phyloP scores from a whole-genome alignment of 306 rosid species.

The Cucurbita pepo region DNA sequence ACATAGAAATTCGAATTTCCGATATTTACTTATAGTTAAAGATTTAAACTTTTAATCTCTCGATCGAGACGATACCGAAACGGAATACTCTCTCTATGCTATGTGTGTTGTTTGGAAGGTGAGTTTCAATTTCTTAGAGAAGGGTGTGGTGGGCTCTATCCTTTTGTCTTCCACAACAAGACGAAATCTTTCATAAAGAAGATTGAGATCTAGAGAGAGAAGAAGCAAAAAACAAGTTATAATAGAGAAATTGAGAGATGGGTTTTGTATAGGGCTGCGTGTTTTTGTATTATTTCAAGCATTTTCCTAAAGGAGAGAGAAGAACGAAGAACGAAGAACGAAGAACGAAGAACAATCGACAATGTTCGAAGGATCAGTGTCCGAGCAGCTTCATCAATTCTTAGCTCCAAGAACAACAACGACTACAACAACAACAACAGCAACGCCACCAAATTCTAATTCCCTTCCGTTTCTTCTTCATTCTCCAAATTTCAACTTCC shows the following conservation, averaged over 20 bases:
- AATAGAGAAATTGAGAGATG: constrained; percentile 10
- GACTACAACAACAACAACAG: constrained; percentile 14
- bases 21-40: too few relatives aligned
- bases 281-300: constrained; percentile 32
- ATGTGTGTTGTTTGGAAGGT: constrained; percentile 20
- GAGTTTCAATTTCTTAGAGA: constrained; percentile 63
- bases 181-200: constrained; percentile 55
- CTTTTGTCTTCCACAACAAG: constrained; percentile 37
- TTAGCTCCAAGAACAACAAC: constrained; percentile 38
- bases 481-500: not conserved
- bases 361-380: constrained; percentile 70
- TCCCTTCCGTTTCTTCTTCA: constrained; percentile 37
- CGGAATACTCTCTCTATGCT: not conserved
- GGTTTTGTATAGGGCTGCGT: not conserved
- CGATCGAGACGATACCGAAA: not conserved
- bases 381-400: constrained; percentile 87
- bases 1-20: too few relatives aligned
- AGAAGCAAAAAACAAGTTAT: not conserved
- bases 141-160: constrained; percentile 57
- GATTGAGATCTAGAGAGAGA: constrained; percentile 27
- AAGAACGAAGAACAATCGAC: constrained; percentile 4
- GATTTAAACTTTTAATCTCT: too few relatives aligned
- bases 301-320: constrained; percentile 19
- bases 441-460: constrained; percentile 19
- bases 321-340: not conserved